These are phyloP conservation scores for Triadica sebifera DNA, from an alignment of 345 rosid species.

Conservation along the genomic window DNA sequence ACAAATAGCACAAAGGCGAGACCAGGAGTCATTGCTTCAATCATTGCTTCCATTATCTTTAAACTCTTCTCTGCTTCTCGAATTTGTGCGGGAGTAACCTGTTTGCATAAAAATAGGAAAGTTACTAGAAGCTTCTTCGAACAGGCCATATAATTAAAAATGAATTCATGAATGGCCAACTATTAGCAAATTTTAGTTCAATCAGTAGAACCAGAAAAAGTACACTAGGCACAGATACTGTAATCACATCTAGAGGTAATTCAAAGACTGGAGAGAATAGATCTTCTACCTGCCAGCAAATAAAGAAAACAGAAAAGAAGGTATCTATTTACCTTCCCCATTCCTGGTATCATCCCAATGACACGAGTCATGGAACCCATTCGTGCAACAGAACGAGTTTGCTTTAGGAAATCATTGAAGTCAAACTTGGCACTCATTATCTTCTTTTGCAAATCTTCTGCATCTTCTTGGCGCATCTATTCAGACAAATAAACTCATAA, in stretches of 20 bases:
- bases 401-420: conserved; percentile 95
- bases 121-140: conserved; percentile 3
- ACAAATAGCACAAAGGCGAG: conserved; percentile 11
- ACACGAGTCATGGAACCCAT: conserved; percentile 97
- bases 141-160: background rate
- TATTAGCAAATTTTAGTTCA: background rate
- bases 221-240: background rate
- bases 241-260: background rate
- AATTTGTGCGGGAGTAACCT: conserved; percentile 90
- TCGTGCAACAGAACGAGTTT: conserved; percentile 91
- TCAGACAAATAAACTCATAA: conserved; percentile 20
- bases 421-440: conserved; percentile 96
- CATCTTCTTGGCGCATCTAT: conserved; percentile 96
- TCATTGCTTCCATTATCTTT: conserved; percentile 79
- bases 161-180: background rate
- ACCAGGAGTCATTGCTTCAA: conserved; percentile 98
- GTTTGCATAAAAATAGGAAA: conserved; percentile 17
- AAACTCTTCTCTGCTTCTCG: conserved; percentile 93
- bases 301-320: conserved; percentile 9
- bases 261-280: background rate
- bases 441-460: conserved; percentile 94
- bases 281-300: background rate
- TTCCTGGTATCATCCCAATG: conserved; percentile 97
- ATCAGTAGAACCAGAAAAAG: background rate
- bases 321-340: conserved; percentile 63